These are phyloP conservation scores for Pseudoturritis turrita DNA, from an alignment of 345 rosid genomes.

Conservation along the genomic window DNA sequence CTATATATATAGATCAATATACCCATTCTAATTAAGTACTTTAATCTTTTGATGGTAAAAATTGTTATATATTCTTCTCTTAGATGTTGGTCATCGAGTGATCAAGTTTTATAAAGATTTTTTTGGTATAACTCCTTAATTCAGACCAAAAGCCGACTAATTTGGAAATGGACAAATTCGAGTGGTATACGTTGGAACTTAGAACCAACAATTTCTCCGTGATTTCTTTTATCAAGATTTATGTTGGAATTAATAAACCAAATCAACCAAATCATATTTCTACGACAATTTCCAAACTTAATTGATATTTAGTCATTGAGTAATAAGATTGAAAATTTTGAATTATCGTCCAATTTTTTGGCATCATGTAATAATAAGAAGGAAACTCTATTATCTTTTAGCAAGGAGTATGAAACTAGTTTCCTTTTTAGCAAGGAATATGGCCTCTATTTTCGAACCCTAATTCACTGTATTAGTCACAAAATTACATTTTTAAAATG, in stretches of 20 bases:
- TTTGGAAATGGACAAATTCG: no score
- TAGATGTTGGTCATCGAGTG: neutral
- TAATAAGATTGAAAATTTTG: neutral
- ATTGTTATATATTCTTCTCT: neutral
- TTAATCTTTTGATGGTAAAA: neutral
- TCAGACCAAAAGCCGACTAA: no score
- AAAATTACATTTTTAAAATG: neutral
- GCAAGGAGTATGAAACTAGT: neutral
- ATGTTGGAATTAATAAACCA: neutral
- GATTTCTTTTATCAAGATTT: neutral
- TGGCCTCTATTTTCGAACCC: conserved; percentile 22
- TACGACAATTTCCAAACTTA: neutral
- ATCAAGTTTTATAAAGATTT: no score
- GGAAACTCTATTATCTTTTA: neutral
- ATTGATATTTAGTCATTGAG: neutral
- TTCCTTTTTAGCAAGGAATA: conserved; percentile 24
- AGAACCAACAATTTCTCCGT: neutral
- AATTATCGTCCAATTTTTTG: neutral
- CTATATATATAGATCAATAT: conserved; percentile 1
- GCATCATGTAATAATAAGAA: neutral
- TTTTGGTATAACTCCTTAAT: no score
- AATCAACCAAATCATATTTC: neutral
- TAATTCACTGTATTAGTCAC: conserved; percentile 9
- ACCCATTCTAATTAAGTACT: neutral
- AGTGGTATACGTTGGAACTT: no score